These are phyloP conservation scores for Smallanthus sonchifolius DNA, from an alignment of 129 eudicot species.

Conservation along the genomic window DNA sequence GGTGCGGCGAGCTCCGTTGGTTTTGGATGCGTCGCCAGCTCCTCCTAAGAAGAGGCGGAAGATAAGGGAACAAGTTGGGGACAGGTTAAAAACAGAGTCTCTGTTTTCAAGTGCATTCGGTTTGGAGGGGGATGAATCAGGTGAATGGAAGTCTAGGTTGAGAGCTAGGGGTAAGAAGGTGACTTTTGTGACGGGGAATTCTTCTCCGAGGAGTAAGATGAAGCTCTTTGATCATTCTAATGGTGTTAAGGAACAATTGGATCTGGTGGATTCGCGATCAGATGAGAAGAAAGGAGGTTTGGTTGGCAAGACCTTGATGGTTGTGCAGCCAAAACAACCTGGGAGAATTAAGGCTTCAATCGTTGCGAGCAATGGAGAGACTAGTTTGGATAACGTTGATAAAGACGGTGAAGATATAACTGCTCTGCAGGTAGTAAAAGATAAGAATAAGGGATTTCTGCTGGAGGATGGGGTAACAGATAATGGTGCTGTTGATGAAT, in stretches of 20 bases:
- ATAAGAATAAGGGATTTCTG: slow-evolving; percentile 21
- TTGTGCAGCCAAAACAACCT: slow-evolving; percentile 42
- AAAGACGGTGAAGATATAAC: slow-evolving; percentile 40
- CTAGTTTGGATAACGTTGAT: slow-evolving; percentile 23
- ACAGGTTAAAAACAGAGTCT: slow-evolving; percentile 30
- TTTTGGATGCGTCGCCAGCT: slow-evolving; percentile 80
- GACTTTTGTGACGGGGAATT: slow-evolving; percentile 24
- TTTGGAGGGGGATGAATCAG: slow-evolving; percentile 46
- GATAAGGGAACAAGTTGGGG: slow-evolving; percentile 24
- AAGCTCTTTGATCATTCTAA: slow-evolving; percentile 52
- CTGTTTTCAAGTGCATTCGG: slow-evolving; percentile 30
- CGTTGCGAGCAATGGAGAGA: slow-evolving; percentile 38
- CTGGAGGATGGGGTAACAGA: slow-evolving; percentile 28
- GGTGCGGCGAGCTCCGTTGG: slow-evolving; percentile 63
- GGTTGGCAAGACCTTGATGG: slow-evolving; percentile 40
- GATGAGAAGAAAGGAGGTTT: slow-evolving; percentile 32
- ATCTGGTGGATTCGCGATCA: slow-evolving; percentile 20
- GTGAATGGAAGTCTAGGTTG: slow-evolving; percentile 72
- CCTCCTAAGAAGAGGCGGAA: slow-evolving; percentile 65
- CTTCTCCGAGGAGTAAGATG: slow-evolving; percentile 58
- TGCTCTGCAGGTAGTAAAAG: slow-evolving; percentile 25
- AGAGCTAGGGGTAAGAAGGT: slow-evolving; percentile 47
- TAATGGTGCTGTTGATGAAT: slow-evolving; percentile 22
- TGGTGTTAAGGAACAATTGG: slow-evolving; percentile 36
- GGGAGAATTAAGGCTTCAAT: slow-evolving; percentile 51